Base-by-base conservation (phyloP, 2,329 filamentous ascomycete species). In the Pseudopithomyces chartarum region DNA sequence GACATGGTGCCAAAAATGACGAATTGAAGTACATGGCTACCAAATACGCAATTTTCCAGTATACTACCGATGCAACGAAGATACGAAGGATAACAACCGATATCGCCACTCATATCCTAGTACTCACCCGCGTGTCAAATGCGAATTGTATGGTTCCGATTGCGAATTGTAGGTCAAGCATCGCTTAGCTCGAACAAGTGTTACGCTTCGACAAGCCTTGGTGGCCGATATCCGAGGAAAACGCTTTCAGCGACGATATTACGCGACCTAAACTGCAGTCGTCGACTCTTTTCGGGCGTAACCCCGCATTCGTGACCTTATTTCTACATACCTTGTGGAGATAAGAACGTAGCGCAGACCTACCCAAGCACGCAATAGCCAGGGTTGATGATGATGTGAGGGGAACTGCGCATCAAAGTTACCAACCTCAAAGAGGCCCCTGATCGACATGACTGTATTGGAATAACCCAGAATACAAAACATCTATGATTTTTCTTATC, bases 361-460 rank as follows among this genome's bases (percentile, higher is more conserved):
- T 49, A 49, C 34, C 47, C 56, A 61, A 65, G 62, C 62, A 65
- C 62, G 62, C 61, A 61, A 65, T 65, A 52, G 40, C 32, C 33
- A 33, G 45, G 45, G 36, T n/a, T 7, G 17, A 55, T 51, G 53
- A 56, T 60, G 45, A n/a, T 49, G 42, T 52, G 58, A 54, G 60
- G 57, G 60, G 57, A 57, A 40, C 43, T 47, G 13, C 44, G 44
- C 44, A 55, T 56, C 57, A 60, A 23, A 42, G 20, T 22, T n/a
- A 34, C 19, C 32, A 57, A 52, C 57, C 19, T 47, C 44, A 26
- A 23, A 47, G 44, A 34, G 20, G 26, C 29, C 26, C 44, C 26
- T 26, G 22, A 47, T 47, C 44, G 44, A 26, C 44, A 17, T 13
- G 32, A 17, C 20, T 26, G n/a, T 15, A 34, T 47, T 10, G n/a